Percentiles rank a stretch among this genome's conserved stretches.
Evolutionary conservation across 2,329 filamentous ascomycete species (phyloP).

Genomic region (Aspergillus fructus): DNA sequence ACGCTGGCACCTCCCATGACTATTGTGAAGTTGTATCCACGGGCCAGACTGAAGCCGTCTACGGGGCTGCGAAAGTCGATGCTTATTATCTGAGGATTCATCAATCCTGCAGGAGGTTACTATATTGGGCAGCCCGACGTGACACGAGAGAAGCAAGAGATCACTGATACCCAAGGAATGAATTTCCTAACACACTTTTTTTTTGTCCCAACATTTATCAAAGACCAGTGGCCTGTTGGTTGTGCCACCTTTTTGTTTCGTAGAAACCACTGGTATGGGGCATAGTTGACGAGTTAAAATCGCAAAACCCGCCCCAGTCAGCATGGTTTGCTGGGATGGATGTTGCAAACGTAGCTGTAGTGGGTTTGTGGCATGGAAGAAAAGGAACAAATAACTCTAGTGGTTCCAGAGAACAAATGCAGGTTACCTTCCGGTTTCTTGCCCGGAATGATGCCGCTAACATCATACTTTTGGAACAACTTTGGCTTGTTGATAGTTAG

Average conservation of each 20-base stretch:
- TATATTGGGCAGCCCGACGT: neutral
- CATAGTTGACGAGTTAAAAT: neutral
- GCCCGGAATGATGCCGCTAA: neutral
- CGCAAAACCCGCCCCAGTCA: neutral
- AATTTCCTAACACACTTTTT: neutral
- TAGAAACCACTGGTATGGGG: neutral
- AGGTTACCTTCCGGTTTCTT: neutral
- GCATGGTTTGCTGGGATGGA: neutral
- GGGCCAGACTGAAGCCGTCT: neutral
- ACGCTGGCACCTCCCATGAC: neutral
- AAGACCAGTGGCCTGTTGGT: neutral
- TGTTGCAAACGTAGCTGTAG: neutral
- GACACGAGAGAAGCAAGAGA: constrained; percentile 5
- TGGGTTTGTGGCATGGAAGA: neutral
- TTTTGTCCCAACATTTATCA: neutral
- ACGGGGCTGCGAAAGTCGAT: neutral
- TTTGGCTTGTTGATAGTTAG: too few species aligned
- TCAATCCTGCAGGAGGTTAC: neutral
- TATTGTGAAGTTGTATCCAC: neutral
- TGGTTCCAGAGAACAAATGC: constrained; percentile 1
- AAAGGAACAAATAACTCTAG: neutral
- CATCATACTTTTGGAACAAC: neutral
- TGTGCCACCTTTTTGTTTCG: constrained; percentile 3
- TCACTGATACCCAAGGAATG: constrained; percentile 15
- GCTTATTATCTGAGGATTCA: constrained; percentile 3